These are phyloP conservation scores for Malus domestica DNA, from an alignment of 306 rosid species.

Conservation along the genomic window DNA sequence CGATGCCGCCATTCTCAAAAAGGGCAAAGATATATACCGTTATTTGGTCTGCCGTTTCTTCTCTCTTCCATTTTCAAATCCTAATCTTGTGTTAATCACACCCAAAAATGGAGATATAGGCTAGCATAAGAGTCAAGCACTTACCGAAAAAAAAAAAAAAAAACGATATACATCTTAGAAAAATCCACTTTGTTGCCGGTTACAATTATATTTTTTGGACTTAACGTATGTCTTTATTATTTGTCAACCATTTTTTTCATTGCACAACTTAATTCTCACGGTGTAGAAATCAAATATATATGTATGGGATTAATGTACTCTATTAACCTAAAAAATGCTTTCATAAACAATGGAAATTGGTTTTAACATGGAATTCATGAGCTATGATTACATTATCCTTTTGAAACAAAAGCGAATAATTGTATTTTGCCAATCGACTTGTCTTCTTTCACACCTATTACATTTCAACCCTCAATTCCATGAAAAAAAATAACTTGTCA, in stretches of 20 bases:
- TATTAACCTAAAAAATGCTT: neutral
- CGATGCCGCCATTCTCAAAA: neutral
- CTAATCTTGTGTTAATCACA: constrained; percentile 15
- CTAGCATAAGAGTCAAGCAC: neutral
- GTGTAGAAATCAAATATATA: neutral
- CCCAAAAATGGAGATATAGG: neutral
- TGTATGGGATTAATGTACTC: neutral
- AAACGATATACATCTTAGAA: neutral
- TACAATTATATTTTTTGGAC: neutral
- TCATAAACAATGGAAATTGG: neutral
- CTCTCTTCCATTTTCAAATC: neutral
- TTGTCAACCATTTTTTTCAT: no score
- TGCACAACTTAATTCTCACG: no score
- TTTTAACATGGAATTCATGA: neutral
- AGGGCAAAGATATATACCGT: neutral
- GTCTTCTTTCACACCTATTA: neutral
- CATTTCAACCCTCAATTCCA: neutral
- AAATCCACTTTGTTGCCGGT: neutral
- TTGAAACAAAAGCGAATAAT: neutral
- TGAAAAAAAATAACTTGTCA: neutral
- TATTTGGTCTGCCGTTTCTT: neutral
- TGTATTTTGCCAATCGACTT: neutral
- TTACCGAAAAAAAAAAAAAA: neutral
- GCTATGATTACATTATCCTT: neutral
- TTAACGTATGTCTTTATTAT: no score